phyloP scores from a whole-genome alignment of 768 basidiomycete genomes.

The Russula earlei region DNA sequence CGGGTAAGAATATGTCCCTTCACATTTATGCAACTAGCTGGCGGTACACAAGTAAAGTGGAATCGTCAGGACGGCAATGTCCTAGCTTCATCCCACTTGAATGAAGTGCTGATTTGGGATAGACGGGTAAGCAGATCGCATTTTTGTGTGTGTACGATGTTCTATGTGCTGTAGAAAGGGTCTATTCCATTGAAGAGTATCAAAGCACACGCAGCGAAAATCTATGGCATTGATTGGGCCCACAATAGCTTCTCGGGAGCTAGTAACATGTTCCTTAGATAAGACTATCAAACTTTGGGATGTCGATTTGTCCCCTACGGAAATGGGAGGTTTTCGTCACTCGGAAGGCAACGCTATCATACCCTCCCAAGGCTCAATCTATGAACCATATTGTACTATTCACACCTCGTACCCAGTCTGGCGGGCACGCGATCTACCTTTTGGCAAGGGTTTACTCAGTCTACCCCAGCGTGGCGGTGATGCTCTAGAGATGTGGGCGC shows the following conservation, averaged over 20 bases:
- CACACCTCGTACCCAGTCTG: slow-evolving; percentile 84
- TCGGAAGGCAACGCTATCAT: slow-evolving; percentile 6
- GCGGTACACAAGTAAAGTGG: slow-evolving; percentile 96
- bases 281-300: slow-evolving; percentile 89
- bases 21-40: slow-evolving; percentile 37
- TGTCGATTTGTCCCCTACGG: slow-evolving; percentile 29
- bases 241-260: slow-evolving; percentile 59
- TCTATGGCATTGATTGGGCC: slow-evolving; percentile 98
- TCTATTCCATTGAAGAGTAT: slow-evolving; percentile 71
- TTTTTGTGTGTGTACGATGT: neutral
- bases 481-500: slow-evolving; percentile 72
- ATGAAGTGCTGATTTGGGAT: slow-evolving; percentile 91
- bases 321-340: neutral
- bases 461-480: slow-evolving; percentile 85
- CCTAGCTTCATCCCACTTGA: slow-evolving; percentile 82
- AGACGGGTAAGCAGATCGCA: slow-evolving; percentile 50
- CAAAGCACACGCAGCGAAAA: slow-evolving; percentile 79
- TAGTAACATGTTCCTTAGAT: slow-evolving; percentile 93
- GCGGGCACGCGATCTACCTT: slow-evolving; percentile 87
- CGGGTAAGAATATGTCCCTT: neutral
- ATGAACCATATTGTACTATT: slow-evolving; percentile 43
- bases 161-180: slow-evolving; percentile 54
- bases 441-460: slow-evolving; percentile 80
- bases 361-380: slow-evolving; percentile 14
- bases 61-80: slow-evolving; percentile 80